A percentile compares a stretch with the other conserved stretches of the same genome.
Conservation (phyloP, 2,329 filamentous ascomycete genomes). For the Biscogniauxia marginata region DNA sequence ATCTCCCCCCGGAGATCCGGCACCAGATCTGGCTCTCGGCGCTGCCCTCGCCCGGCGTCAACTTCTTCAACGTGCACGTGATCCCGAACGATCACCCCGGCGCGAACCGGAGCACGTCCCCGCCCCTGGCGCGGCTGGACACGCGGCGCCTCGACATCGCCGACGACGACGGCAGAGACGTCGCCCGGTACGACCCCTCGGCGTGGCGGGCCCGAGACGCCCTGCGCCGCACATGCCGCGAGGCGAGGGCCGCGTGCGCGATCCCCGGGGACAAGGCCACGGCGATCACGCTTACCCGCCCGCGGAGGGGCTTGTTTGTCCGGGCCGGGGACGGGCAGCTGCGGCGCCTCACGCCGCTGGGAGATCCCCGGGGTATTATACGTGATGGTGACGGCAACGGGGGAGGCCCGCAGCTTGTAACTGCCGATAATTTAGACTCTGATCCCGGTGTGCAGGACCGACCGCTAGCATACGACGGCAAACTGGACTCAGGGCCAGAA, state of each 20-base stretch:
- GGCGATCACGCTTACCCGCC: conserved; percentile 26
- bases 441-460: too few species aligned
- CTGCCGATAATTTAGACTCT: too few species aligned
- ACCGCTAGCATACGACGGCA: too few species aligned
- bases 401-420: too few species aligned
- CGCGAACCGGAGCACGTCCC: conserved; percentile 29
- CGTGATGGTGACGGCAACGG: background rate
- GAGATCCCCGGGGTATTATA: background rate
- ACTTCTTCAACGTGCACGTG: conserved; percentile 36
- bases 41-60: conserved; percentile 28
- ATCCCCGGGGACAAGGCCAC: conserved; percentile 19
- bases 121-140: conserved; percentile 30
- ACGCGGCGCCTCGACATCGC: conserved; percentile 29
- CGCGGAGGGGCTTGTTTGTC: conserved; percentile 28
- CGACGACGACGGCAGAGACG: conserved; percentile 24
- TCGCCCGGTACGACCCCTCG: conserved; percentile 31
- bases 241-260: conserved; percentile 27
- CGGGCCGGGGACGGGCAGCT: conserved; percentile 29
- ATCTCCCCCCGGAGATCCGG: conserved; percentile 31
- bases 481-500: too few species aligned
- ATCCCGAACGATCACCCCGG: conserved; percentile 32
- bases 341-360: conserved; percentile 15
- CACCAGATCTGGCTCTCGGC: conserved; percentile 29
- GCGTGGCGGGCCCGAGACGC: conserved; percentile 27
- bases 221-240: conserved; percentile 26